phyloP scores from a whole-genome alignment of 805 yeast species.

The Pachysolen tannophilus region DNA sequence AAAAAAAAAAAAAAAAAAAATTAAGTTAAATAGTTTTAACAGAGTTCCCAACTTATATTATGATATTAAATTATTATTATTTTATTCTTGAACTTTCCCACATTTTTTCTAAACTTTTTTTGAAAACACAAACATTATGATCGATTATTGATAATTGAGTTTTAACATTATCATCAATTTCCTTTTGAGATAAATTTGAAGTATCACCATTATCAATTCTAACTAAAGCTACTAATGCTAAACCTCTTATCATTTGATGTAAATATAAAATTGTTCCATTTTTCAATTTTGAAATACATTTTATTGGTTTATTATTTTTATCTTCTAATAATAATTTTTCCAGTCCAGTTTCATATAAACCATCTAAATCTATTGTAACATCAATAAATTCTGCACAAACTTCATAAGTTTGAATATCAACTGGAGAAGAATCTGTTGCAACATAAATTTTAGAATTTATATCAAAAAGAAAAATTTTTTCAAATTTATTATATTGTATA shows the following conservation, averaged over 20 bases:
- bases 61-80: not conserved
- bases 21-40: too few relatives aligned
- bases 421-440: slow-evolving; percentile 94
- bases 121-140: slow-evolving; percentile 78
- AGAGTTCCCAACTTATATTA: too few relatives aligned
- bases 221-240: slow-evolving; percentile 83
- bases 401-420: slow-evolving; percentile 91
- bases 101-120: slow-evolving; percentile 67
- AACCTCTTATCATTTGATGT: slow-evolving; percentile 87
- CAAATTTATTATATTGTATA: slow-evolving; percentile 84
- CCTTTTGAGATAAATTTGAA: slow-evolving; percentile 5
- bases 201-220: slow-evolving; percentile 52
- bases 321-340: not conserved
- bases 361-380: slow-evolving; percentile 83
- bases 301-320: slow-evolving; percentile 16
- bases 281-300: slow-evolving; percentile 67
- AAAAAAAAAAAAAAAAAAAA: too few relatives aligned
- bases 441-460: slow-evolving; percentile 88
- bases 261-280: slow-evolving; percentile 81
- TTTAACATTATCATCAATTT: slow-evolving; percentile 27
- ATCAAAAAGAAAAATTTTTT: slow-evolving; percentile 89
- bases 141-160: slow-evolving; percentile 64
- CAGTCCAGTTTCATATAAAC: slow-evolving; percentile 48
- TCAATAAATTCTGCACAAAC: slow-evolving; percentile 97
- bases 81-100: slow-evolving; percentile 39